Base-by-base conservation (phyloP, 2,329 filamentous ascomycete genomes). In the Balansia obtecta region DNA sequence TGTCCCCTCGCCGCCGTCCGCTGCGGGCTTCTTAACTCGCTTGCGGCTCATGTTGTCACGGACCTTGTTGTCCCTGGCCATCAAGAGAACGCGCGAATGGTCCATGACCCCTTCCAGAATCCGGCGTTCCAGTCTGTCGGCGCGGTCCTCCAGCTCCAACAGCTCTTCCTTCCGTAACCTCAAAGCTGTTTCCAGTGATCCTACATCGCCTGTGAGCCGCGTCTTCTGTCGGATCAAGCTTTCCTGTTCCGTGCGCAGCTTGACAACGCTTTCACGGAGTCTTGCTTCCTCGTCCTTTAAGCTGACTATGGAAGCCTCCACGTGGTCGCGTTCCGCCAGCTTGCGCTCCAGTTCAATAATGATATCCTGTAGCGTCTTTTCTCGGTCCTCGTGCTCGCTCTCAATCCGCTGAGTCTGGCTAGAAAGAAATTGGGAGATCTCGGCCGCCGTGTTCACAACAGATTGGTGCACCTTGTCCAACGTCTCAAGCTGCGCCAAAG, bases 31-130 rank as follows among this genome's bases (percentile, higher is more conserved):
- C 58, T 72, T 69, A 52, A 73, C 66, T 8, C 78, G 71, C 66
- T 81, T 81, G 47, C 77, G 75, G 63, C 68, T 79, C 77, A 81
- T 80, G 53, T 71, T 68, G 49, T 80, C 77, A 11, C 72, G 68
- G 11, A 68, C 68, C 58, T 72, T 73, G 57, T 65, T 70, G 3
- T 77, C 70, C 69, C 87, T 84, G 57, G 81, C 74, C 72, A 93
- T 86, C 52, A 97, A 78, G n/a, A 96, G 75, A 27, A 91, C 83
- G 7, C 91, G 85, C 18, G 91, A 96, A 64, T 97, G 91, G 59
- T 97, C 90, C 70, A 98, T 94, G 55, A 97, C 88, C 27, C 91
- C 90, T 57, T 97, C 91, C 33, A 98, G 72, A 57, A 98, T 95
- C 27, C 93, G 83, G 48, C 90, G 86, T 69, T 98, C 93, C 22